Evolutionary conservation across 768 basidiomycete genomes (phyloP).

Genomic region (Basidioascus undulatus): DNA sequence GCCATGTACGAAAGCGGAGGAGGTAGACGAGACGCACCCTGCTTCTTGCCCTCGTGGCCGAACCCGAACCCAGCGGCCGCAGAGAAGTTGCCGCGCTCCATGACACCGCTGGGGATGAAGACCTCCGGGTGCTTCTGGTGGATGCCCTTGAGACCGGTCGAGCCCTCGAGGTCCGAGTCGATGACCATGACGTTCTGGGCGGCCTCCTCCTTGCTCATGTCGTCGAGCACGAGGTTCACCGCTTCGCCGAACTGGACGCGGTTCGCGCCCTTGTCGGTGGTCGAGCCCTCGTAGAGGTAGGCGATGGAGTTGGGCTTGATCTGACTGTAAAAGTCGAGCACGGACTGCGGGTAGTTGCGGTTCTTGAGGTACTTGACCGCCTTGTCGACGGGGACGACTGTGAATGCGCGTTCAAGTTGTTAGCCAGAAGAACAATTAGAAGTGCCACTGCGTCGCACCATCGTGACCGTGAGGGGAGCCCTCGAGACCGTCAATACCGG

Average conservation of each 20-base stretch:
- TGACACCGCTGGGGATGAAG: constrained; percentile 49
- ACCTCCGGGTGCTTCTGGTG: constrained; percentile 79
- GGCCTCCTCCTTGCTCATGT: constrained; percentile 47
- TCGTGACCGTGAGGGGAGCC: constrained; percentile 59
- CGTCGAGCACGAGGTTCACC: constrained; percentile 52
- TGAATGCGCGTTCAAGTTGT: too few species aligned
- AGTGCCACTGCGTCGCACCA: constrained; percentile 11
- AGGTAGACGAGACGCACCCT: too few species aligned
- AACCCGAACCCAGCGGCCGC: constrained; percentile 69
- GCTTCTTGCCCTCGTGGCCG: constrained; percentile 44
- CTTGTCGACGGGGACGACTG: constrained; percentile 57
- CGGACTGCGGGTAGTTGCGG: constrained; percentile 30
- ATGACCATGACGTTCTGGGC: constrained; percentile 64
- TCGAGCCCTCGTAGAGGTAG: constrained; percentile 43
- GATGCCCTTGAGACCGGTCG: constrained; percentile 65
- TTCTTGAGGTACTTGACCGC: constrained; percentile 47
- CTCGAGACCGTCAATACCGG: constrained; percentile 47
- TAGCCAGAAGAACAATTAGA: not conserved
- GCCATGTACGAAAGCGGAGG: constrained; percentile 33
- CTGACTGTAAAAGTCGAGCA: not conserved
- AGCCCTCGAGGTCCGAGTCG: constrained; percentile 69
- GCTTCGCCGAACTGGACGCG: constrained; percentile 69
- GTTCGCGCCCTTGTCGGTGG: constrained; percentile 52
- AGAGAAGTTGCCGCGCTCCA: constrained; percentile 64
- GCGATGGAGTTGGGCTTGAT: constrained; percentile 36